A percentile compares a stretch with the other conserved stretches of the same genome.
These are phyloP conservation scores for Aspergillus udagawae DNA, from an alignment of 2,329 filamentous ascomycete genomes.

Conservation along the genomic window DNA sequence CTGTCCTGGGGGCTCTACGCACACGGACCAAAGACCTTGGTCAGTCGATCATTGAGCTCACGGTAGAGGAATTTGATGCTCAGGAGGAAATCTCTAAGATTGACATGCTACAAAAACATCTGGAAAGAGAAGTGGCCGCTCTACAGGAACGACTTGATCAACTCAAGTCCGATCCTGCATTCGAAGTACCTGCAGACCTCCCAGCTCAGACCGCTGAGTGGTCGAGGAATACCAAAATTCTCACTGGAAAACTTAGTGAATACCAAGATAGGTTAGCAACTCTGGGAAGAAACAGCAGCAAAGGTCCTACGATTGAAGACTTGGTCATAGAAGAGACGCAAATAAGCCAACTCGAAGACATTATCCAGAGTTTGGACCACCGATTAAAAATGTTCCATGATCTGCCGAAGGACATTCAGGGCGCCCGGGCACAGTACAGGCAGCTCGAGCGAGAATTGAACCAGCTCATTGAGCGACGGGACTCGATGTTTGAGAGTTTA, in stretches of 20 bases:
- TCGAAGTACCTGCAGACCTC: slow-evolving; percentile 55
- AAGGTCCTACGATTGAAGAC: slow-evolving; percentile 43
- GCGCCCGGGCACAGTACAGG: slow-evolving; percentile 68
- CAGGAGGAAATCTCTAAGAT: slow-evolving; percentile 56
- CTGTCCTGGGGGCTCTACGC: slow-evolving; percentile 48
- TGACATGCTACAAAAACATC: slow-evolving; percentile 52
- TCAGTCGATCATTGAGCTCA: slow-evolving; percentile 53
- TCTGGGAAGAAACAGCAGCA: slow-evolving; percentile 28
- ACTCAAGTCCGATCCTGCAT: slow-evolving; percentile 36
- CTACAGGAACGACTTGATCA: slow-evolving; percentile 27
- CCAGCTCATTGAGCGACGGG: slow-evolving; percentile 58
- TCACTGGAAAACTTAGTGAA: slow-evolving; percentile 64
- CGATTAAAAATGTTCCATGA: slow-evolving; percentile 65
- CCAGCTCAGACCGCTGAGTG: slow-evolving; percentile 70
- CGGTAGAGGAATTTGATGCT: slow-evolving; percentile 49
- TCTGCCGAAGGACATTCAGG: slow-evolving; percentile 65
- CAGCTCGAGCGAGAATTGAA: slow-evolving; percentile 61
- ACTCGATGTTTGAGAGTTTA: slow-evolving; percentile 70
- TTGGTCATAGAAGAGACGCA: slow-evolving; percentile 56
- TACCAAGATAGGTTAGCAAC: slow-evolving; percentile 54
- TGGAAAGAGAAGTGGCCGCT: slow-evolving; percentile 49
- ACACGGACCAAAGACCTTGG: slow-evolving; percentile 51
- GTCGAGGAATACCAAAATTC: slow-evolving; percentile 65
- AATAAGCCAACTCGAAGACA: slow-evolving; percentile 55
- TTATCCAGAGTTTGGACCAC: slow-evolving; percentile 63